A percentile compares a stretch with the other conserved stretches of the same genome.
phyloP scores from a whole-genome alignment of 2,329 filamentous ascomycete species.

The Metarhizium guizhouense region DNA sequence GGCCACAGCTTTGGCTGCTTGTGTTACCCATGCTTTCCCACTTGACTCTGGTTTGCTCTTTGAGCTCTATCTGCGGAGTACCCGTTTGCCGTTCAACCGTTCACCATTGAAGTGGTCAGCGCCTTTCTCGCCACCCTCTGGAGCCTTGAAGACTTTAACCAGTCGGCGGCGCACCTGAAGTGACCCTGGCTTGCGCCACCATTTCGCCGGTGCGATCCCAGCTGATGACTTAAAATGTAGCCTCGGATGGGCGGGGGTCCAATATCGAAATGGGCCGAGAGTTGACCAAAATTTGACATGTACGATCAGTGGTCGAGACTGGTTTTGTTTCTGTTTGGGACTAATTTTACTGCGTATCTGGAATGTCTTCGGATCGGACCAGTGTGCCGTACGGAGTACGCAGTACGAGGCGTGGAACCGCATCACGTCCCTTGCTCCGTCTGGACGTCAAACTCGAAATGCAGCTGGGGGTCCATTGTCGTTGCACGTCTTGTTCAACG shows the following conservation, averaged over 20 bases:
- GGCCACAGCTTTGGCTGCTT: neutral
- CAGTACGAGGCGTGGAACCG: neutral
- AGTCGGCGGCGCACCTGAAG: neutral
- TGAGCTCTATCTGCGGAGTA: too few species aligned
- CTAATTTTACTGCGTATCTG: neutral
- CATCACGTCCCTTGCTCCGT: too few species aligned
- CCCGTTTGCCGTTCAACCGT: too few species aligned
- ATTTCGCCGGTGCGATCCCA: neutral
- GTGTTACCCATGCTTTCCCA: neutral
- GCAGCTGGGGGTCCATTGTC: too few species aligned
- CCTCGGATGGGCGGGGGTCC: neutral
- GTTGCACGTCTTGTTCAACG: too few species aligned
- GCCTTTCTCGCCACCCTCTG: neutral
- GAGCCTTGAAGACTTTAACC: neutral
- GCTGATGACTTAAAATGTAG: neutral
- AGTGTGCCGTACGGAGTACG: neutral
- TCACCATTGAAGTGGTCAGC: neutral
- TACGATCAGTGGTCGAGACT: neutral
- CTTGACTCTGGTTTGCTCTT: neutral
- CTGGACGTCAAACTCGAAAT: too few species aligned
- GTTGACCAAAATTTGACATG: neutral
- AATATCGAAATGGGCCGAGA: too few species aligned
- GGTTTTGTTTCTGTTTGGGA: neutral
- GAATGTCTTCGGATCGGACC: neutral
- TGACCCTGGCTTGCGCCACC: neutral